A percentile compares a stretch with the other conserved stretches of the same genome.
Conservation (phyloP, 2,329 filamentous ascomycete species). For the Aspergillus luchuensis region DNA sequence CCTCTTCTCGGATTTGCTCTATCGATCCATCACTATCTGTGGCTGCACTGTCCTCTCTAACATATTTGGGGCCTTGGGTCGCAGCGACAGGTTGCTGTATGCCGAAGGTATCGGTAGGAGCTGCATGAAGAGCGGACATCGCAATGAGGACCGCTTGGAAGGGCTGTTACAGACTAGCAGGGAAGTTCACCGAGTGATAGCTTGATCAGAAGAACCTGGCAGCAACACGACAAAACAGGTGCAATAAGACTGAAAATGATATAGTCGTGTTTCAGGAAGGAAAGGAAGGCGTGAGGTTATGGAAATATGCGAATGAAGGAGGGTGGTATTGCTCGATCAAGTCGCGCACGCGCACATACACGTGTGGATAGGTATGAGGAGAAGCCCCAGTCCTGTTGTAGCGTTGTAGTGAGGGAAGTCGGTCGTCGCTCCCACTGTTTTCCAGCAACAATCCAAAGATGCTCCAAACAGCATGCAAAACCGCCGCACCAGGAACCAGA, state of each 20-base stretch:
- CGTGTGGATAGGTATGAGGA: not conserved
- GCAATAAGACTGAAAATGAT: not conserved
- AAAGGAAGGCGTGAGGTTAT: not conserved
- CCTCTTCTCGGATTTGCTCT: slow-evolving; percentile 19
- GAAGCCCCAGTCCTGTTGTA: not conserved
- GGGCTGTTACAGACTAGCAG: not conserved
- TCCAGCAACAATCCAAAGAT: not conserved
- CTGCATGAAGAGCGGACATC: slow-evolving; percentile 32
- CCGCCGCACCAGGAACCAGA: not conserved
- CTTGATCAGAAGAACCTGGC: not conserved
- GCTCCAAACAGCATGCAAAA: not conserved
- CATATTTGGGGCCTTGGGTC: slow-evolving; percentile 20
- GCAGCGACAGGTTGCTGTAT: slow-evolving; percentile 24
- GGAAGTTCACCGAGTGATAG: not conserved
- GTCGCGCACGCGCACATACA: not conserved
- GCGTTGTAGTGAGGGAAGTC: not conserved
- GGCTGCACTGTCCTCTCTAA: slow-evolving; percentile 16
- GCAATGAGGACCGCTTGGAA: not conserved
- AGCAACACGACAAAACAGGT: not conserved
- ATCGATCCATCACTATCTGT: slow-evolving; percentile 21
- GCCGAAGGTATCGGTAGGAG: slow-evolving; percentile 29
- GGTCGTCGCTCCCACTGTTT: not conserved
- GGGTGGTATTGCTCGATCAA: not conserved
- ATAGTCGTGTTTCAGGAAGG: not conserved
- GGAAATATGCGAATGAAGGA: not conserved